phyloP scores from a whole-genome alignment of 1,284 basidiomycete species.

The Ganoderma boninense region DNA sequence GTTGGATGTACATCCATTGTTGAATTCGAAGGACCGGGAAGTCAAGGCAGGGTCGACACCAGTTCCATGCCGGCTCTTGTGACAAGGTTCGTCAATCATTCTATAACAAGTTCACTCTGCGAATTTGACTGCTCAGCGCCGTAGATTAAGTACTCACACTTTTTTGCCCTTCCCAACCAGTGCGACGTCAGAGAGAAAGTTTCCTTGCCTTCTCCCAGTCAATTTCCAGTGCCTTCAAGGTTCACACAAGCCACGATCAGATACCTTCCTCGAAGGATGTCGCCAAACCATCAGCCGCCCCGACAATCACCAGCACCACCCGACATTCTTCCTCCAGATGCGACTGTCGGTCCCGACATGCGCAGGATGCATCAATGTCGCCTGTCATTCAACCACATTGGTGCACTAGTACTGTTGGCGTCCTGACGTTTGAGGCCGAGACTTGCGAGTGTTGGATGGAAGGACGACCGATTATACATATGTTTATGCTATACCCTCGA shows the following conservation, averaged over 20 bases:
- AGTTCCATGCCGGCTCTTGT: neutral
- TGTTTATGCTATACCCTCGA: neutral
- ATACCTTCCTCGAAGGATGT: neutral
- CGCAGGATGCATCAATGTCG: neutral
- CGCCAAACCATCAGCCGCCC: neutral
- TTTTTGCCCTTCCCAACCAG: neutral
- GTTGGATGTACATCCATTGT: neutral
- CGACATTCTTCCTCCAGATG: neutral
- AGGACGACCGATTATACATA: too few species aligned
- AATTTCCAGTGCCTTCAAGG: neutral
- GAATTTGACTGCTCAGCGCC: neutral
- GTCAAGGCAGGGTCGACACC: neutral
- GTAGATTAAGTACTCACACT: neutral
- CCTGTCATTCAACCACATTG: neutral
- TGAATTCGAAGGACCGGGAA: neutral
- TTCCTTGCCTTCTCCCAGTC: neutral
- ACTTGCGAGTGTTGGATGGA: too few species aligned
- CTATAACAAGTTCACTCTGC: neutral
- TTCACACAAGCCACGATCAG: neutral
- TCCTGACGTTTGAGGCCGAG: neutral
- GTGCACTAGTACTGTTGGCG: too few species aligned
- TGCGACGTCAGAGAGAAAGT: neutral
- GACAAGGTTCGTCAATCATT: neutral
- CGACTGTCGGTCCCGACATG: neutral
- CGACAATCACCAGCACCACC: neutral